phyloP scores from a whole-genome alignment of 2,329 filamentous ascomycete species.

The Exophiala spinifera region DNA sequence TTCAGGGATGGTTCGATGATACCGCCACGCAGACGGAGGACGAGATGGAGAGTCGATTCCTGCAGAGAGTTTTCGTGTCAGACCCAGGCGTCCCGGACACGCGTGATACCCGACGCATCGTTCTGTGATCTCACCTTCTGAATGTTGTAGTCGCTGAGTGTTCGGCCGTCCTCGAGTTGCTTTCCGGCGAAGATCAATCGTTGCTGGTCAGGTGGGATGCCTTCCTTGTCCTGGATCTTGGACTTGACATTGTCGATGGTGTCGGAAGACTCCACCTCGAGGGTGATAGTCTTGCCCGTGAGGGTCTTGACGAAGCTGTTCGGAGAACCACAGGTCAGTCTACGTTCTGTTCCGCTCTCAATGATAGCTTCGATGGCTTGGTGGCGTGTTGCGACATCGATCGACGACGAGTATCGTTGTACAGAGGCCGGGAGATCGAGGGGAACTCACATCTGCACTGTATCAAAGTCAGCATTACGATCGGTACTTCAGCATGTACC shows the following conservation, averaged over 20 bases:
- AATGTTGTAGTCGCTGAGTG: conserved; percentile 98
- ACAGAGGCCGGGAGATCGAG: conserved; percentile 4
- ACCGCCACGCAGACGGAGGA: conserved; percentile 98
- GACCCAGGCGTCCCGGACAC: neutral
- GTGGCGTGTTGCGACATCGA: neutral
- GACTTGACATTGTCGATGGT: conserved; percentile 99
- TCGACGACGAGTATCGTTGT: conserved; percentile 18
- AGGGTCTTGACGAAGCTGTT: conserved; percentile 99
- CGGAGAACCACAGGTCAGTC: conserved; percentile 4
- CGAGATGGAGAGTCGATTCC: conserved; percentile 97
- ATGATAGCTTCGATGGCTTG: conserved; percentile 28
- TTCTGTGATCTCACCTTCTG: conserved; percentile 70
- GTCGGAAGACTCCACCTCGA: conserved; percentile 98
- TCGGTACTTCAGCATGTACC: conserved; percentile 2
- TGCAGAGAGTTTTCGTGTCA: conserved; percentile 37
- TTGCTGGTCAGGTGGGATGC: conserved; percentile 96
- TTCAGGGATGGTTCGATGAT: conserved; percentile 99
- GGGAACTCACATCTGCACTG: conserved; percentile 84
- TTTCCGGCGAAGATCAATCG: conserved; percentile 98
- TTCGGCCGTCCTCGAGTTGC: conserved; percentile 98
- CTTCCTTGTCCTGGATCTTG: conserved; percentile 99
- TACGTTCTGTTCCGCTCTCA: conserved; percentile 14
- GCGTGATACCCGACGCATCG: no score
- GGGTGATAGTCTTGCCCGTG: conserved; percentile 99
- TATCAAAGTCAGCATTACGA: conserved; percentile 25